Evolutionary conservation across 306 rosid genomes (phyloP).

Genomic region (Biancaea sappan): DNA sequence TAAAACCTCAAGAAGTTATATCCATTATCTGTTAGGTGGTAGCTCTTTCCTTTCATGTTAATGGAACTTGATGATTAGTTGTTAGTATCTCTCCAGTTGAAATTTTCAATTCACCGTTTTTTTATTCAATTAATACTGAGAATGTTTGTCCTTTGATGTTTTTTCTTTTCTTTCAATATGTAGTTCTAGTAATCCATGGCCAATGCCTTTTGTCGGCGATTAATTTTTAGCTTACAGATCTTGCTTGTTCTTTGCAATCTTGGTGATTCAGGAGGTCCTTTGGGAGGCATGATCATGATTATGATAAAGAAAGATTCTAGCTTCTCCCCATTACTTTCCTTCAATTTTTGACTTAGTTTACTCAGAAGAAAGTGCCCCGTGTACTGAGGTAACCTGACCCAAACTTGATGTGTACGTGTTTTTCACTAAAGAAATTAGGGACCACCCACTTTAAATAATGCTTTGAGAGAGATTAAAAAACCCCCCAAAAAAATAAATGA

Average conservation of each 20-base stretch:
- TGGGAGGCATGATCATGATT: slow-evolving; percentile 33
- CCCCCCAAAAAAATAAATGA: not conserved
- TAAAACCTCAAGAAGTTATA: slow-evolving; percentile 29
- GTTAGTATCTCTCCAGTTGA: slow-evolving; percentile 27
- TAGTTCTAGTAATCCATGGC: not conserved
- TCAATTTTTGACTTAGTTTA: slow-evolving; percentile 8
- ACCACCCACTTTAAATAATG: slow-evolving; percentile 42
- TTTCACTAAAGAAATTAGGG: slow-evolving; percentile 36
- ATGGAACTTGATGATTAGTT: slow-evolving; percentile 29
- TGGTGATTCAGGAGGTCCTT: slow-evolving; percentile 24
- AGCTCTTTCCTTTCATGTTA: slow-evolving; percentile 46
- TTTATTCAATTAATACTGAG: slow-evolving; percentile 4
- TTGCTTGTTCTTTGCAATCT: slow-evolving; percentile 21
- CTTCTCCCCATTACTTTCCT: not conserved
- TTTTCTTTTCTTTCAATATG: not conserved
- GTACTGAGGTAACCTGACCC: slow-evolving; percentile 31
- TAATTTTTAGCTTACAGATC: slow-evolving; percentile 6
- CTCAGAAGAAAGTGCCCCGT: not conserved
- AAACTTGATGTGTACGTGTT: slow-evolving; percentile 25
- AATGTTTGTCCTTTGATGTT: slow-evolving; percentile 27
- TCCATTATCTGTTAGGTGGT: slow-evolving; percentile 45
- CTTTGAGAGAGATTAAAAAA: slow-evolving; percentile 22
- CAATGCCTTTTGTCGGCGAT: not conserved
- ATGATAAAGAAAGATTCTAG: slow-evolving; percentile 24
- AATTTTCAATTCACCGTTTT: slow-evolving; percentile 5